A percentile compares a stretch with the other conserved stretches of the same genome.
Evolutionary conservation across 2,329 filamentous ascomycete species (phyloP).

Genomic region (Epichloe sp.): DNA sequence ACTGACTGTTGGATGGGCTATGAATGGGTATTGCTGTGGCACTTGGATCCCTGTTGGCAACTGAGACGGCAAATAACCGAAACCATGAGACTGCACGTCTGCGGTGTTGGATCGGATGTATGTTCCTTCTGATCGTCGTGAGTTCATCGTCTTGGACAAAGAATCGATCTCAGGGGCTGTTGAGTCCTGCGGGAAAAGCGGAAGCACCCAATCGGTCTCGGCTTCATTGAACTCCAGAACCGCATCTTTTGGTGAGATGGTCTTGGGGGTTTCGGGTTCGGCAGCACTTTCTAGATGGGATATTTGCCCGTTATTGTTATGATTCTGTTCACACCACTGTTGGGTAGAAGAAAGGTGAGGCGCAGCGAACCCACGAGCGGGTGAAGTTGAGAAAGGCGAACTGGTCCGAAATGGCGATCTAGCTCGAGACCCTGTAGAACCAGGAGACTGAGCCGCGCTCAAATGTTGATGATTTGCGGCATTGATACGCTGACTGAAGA

Average conservation of each 20-base stretch:
- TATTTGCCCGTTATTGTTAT: constrained; percentile 26
- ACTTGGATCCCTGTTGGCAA: constrained; percentile 27
- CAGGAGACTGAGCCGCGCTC: constrained; percentile 40
- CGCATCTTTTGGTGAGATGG: constrained; percentile 90
- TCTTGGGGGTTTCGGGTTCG: constrained; percentile 50
- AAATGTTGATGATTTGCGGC: constrained; percentile 66
- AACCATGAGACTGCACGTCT: neutral
- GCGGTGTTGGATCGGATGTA: constrained; percentile 7
- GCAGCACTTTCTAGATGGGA: constrained; percentile 24
- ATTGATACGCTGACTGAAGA: constrained; percentile 65
- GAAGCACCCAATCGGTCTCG: constrained; percentile 56
- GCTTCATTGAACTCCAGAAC: constrained; percentile 70
- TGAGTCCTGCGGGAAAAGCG: constrained; percentile 57
- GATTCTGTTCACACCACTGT: constrained; percentile 46
- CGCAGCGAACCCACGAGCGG: constrained; percentile 14
- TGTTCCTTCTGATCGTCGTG: constrained; percentile 8
- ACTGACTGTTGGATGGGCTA: constrained; percentile 23
- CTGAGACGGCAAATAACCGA: constrained; percentile 17
- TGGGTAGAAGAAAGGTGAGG: constrained; percentile 38
- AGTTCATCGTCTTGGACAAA: constrained; percentile 21
- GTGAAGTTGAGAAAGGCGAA: constrained; percentile 43
- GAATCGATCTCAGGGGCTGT: constrained; percentile 30
- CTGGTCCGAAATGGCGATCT: constrained; percentile 71
- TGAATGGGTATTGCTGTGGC: constrained; percentile 39
- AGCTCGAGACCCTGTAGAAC: constrained; percentile 41